A percentile compares a stretch with the other conserved stretches of the same genome.
phyloP scores from a whole-genome alignment of 768 basidiomycete species.

The Russula griseocarnosa region DNA sequence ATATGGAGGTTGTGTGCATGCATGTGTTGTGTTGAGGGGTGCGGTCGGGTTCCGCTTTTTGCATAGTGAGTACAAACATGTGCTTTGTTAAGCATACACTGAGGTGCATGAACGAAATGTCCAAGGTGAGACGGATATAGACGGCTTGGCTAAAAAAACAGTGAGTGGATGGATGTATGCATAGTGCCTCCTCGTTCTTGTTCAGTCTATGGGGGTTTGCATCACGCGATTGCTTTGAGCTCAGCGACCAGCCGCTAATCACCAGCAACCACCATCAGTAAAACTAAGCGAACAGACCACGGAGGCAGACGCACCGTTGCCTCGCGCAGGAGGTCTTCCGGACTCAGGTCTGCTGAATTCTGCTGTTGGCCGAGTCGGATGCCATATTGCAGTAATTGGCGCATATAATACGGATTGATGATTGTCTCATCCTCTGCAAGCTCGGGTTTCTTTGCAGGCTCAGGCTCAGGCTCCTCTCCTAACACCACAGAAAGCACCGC shows the following conservation, averaged over 20 bases:
- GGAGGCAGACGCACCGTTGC: slow-evolving; percentile 8
- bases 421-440: slow-evolving; percentile 57
- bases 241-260: slow-evolving; percentile 26
- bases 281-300: not conserved
- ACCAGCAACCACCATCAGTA: not conserved
- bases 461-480: slow-evolving; percentile 34
- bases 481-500: not conserved
- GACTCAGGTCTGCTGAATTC: slow-evolving; percentile 19
- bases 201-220: slow-evolving; percentile 2
- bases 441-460: slow-evolving; percentile 36
- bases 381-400: slow-evolving; percentile 65
- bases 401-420: slow-evolving; percentile 78
- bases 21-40: not conserved
- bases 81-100: slow-evolving; percentile 20
- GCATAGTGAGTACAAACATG: slow-evolving; percentile 27
- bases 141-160: slow-evolving; percentile 26
- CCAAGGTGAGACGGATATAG: not conserved
- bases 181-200: not conserved
- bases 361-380: slow-evolving; percentile 52
- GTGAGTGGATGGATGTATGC: slow-evolving; percentile 12
- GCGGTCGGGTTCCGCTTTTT: slow-evolving; percentile 14
- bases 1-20: slow-evolving; percentile 10
- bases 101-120: slow-evolving; percentile 15
- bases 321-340: slow-evolving; percentile 42
- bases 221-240: slow-evolving; percentile 25